These are phyloP conservation scores for Penicillium griseofulvum DNA, from an alignment of 2,329 filamentous ascomycete species.

Conservation along the genomic window DNA sequence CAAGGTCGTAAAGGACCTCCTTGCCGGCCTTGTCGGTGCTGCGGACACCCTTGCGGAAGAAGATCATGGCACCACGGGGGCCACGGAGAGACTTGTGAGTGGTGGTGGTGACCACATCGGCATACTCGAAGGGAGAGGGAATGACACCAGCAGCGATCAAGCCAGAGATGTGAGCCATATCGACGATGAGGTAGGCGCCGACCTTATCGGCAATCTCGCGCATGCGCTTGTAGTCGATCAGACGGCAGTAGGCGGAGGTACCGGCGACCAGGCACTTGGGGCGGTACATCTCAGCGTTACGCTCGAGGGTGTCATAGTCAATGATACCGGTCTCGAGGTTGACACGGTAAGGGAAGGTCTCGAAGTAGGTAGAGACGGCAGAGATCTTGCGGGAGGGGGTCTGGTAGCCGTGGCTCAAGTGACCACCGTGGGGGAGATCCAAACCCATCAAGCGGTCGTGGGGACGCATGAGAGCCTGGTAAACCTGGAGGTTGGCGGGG, in stretches of 20 bases:
- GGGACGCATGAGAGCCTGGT: constrained; percentile 88
- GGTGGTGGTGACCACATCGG: constrained; percentile 95
- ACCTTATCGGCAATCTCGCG: constrained; percentile 86
- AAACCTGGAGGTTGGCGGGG: constrained; percentile 96
- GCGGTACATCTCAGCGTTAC: constrained; percentile 82
- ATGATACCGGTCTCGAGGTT: constrained; percentile 89
- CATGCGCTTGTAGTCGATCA: constrained; percentile 94
- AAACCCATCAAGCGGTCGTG: constrained; percentile 97
- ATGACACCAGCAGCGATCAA: constrained; percentile 89
- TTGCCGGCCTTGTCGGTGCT: constrained; percentile 83
- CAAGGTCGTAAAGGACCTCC: constrained; percentile 84
- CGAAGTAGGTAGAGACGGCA: constrained; percentile 98
- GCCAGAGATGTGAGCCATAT: constrained; percentile 97
- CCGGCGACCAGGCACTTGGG: constrained; percentile 95
- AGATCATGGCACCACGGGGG: constrained; percentile 95
- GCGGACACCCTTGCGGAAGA: constrained; percentile 91
- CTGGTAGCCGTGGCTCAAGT: constrained; percentile 96
- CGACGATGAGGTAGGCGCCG: constrained; percentile 86
- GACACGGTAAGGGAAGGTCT: constrained; percentile 92
- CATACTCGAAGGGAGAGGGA: constrained; percentile 81
- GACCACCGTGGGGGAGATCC: constrained; percentile 92
- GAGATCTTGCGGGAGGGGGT: constrained; percentile 93
- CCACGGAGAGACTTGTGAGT: constrained; percentile 97
- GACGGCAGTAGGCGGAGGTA: constrained; percentile 90
- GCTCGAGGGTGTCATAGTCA: constrained; percentile 88